These are phyloP conservation scores for Cafeteria roenbergensis DNA, from an alignment of 108 stramenopile genomes.

Conservation along the genomic window DNA sequence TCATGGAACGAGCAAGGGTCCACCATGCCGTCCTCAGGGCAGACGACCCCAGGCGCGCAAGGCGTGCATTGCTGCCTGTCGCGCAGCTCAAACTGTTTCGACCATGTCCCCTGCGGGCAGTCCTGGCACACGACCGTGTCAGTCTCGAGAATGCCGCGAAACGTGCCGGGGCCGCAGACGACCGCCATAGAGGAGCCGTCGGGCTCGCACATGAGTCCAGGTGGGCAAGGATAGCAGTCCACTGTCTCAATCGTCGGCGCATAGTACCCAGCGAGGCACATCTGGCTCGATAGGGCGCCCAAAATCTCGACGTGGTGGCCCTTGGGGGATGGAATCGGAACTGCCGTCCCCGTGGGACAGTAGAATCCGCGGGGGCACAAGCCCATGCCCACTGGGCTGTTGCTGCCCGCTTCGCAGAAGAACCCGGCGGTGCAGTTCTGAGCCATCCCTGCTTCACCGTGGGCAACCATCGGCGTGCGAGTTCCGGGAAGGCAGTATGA, in stretches of 20 bases:
- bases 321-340: conserved; percentile 58
- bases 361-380: conserved; percentile 49
- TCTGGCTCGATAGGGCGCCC: conserved; percentile 52
- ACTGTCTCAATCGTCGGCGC: conserved; percentile 55
- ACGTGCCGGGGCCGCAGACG: conserved; percentile 44
- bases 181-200: conserved; percentile 40
- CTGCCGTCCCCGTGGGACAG: conserved; percentile 55
- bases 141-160: conserved; percentile 25
- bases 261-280: conserved; percentile 56
- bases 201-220: conserved; percentile 48
- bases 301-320: conserved; percentile 51
- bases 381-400: conserved; percentile 36
- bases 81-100: conserved; percentile 68
- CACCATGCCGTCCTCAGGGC: conserved; percentile 60
- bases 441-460: conserved; percentile 35
- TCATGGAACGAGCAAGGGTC: conserved; percentile 51
- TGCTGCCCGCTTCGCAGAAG: conserved; percentile 42
- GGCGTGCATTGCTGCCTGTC: conserved; percentile 58
- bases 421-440: conserved; percentile 50
- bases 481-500: conserved; percentile 50
- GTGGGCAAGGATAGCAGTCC: conserved; percentile 64
- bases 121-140: conserved; percentile 22
- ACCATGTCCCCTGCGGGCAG: conserved; percentile 62
- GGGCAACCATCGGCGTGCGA: conserved; percentile 24
- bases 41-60: conserved; percentile 61